Base-by-base conservation (phyloP, 306 rosid genomes). In the Crotalaria pallida region DNA sequence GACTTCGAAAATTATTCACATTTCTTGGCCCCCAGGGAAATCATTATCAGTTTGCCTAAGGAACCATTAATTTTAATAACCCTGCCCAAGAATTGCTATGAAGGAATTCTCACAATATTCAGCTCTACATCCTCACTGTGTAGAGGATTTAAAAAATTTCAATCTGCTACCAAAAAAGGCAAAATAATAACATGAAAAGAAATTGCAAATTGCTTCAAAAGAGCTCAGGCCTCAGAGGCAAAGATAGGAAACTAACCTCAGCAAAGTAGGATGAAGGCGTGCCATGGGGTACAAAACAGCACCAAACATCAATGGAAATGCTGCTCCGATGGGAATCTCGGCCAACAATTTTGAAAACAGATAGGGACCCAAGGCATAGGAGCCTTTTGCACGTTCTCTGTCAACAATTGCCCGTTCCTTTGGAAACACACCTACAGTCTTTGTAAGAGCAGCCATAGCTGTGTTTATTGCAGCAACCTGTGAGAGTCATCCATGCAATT, bases 381-480 rank as follows among this genome's bases (percentile, higher is more conserved):
- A 94, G 66, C 95, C 98, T 76, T 90, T 88, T 48, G 86, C 83
- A 18, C 85, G 90, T 83, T 94, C 96, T 86, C 98, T 94, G 41
- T 88, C 93, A 23, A 94, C 98, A 77, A 94, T 90, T 29, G 90
- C 83, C 59, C 89, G 88, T 73, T 94, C 97, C 86, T 85, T 94
- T 1, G 98, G 96, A 81, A 90, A 94, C 65, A 90, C 94, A 22
- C 97, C 88, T 2, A 81, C 81, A 12, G 94, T 94, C 87, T 94
- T 94, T 67, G 96, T 94, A 73, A 94, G 97, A 84, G 98, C 98
- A 62, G 97, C 95, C 97, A 90, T 88, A 59, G 98, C 98, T 10
- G 97, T 90, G 84, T 91, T 94, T 83, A 94, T 94, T 57, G 94
- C 97, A 73, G 98, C 85, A 80, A 88, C 98, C 98, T 94, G 91